These are phyloP conservation scores for Neurospora discreta DNA, from an alignment of 495 filamentous ascomycete species.

Conservation along the genomic window DNA sequence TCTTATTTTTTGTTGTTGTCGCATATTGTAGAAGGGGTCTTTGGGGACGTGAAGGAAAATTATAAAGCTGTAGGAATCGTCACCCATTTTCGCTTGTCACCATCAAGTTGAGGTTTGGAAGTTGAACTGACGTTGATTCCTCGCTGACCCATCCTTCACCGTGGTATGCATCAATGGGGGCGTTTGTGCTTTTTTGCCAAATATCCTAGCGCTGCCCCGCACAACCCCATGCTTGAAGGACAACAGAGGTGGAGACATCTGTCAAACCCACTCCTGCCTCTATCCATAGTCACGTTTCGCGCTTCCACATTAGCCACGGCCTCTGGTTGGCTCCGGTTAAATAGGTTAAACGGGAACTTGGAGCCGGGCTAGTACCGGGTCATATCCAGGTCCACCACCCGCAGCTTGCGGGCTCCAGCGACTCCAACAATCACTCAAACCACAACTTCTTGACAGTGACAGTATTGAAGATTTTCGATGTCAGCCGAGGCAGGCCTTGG, in stretches of 20 bases:
- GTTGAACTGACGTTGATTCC: not conserved
- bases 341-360: conserved; percentile 19
- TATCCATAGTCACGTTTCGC: not conserved
- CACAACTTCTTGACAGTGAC: not conserved
- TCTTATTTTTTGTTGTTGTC: not conserved
- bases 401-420: conserved; percentile 3
- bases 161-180: conserved; percentile 3
- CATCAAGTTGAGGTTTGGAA: not conserved
- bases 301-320: conserved; percentile 17
- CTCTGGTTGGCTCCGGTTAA: conserved; percentile 16
- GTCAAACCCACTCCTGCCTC: not conserved
- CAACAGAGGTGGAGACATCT: not conserved
- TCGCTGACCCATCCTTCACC: not conserved
- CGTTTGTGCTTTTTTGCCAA: not conserved
- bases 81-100: not conserved
- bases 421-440: not conserved
- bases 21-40: not conserved
- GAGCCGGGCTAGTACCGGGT: conserved; percentile 24
- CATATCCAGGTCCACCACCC: conserved; percentile 7
- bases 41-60: not conserved
- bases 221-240: not conserved
- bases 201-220: not conserved
- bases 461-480: not conserved
- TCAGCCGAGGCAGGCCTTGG: not conserved
- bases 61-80: not conserved